Evolutionary conservation across 306 rosid species (phyloP).

Genomic region (Aeschynomene evenia): DNA sequence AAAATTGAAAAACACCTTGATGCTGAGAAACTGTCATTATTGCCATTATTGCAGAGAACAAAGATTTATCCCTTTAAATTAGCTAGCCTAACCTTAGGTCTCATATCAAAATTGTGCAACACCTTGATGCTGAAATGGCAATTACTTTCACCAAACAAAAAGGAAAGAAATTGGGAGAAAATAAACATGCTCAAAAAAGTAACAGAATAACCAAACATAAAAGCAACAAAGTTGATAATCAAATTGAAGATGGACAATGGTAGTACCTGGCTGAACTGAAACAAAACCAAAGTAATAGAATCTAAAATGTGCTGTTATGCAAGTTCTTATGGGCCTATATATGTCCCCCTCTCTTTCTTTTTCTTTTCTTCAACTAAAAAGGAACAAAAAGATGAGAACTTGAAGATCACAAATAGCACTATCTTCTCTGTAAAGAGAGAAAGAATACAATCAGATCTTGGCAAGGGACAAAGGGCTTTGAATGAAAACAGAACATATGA

Average conservation of each 20-base stretch:
- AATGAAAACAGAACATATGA: slow-evolving; percentile 29
- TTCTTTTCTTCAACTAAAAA: slow-evolving; percentile 15
- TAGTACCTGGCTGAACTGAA: slow-evolving; percentile 48
- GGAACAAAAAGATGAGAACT: slow-evolving; percentile 37
- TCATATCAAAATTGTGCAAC: too few species aligned
- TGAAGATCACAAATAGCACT: slow-evolving; percentile 31
- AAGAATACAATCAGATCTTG: slow-evolving; percentile 56
- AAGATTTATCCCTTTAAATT: too few species aligned
- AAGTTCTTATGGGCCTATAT: slow-evolving; percentile 15
- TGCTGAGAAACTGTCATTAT: too few species aligned
- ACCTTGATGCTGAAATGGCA: too few species aligned
- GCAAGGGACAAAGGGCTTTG: slow-evolving; percentile 26
- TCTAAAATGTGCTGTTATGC: slow-evolving; percentile 36
- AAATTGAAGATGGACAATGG: slow-evolving; percentile 27
- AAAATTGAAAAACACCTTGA: too few species aligned
- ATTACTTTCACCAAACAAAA: too few species aligned
- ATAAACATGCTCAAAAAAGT: too few species aligned
- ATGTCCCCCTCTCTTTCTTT: neutral
- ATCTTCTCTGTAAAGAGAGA: slow-evolving; percentile 25
- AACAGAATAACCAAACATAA: too few species aligned
- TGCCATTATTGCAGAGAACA: too few species aligned
- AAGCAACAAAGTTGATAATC: neutral
- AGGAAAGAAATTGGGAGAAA: too few species aligned
- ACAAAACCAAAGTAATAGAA: slow-evolving; percentile 53
- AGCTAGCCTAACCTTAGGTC: too few species aligned